Conservation (phyloP, 2,329 filamentous ascomycete genomes). For the Rhinocladiella mackenziei region DNA sequence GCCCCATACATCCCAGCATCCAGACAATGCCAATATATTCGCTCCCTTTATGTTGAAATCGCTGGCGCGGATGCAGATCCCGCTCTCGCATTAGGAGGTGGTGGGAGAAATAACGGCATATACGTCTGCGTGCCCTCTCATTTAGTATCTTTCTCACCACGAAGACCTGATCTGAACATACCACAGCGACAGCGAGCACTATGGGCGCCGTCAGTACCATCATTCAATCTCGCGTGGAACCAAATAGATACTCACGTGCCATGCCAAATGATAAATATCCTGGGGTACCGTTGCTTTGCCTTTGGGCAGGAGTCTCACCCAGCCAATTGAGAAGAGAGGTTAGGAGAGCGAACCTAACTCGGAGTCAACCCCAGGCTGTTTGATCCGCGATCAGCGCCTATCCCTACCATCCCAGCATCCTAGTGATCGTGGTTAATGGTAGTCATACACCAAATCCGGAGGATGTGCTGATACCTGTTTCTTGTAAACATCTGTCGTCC, state of each 20-base stretch:
- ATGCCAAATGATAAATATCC: constrained; percentile 72
- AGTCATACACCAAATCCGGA: constrained; percentile 22
- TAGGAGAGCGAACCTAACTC: constrained; percentile 44
- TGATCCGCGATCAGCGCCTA: background rate
- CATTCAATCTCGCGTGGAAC: background rate
- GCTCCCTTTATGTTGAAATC: constrained; percentile 34
- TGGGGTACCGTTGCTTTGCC: constrained; percentile 63
- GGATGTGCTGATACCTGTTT: constrained; percentile 61
- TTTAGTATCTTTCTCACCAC: constrained; percentile 11
- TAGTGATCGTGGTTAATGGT: constrained; percentile 33
- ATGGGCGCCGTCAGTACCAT: constrained; percentile 13
- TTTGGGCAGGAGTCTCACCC: constrained; percentile 47
- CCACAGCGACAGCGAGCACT: constrained; percentile 59
- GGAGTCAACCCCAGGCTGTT: background rate
- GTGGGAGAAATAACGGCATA: constrained; percentile 62
- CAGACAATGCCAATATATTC: constrained; percentile 5
- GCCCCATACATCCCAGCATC: too few relatives aligned
- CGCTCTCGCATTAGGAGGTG: constrained; percentile 38
- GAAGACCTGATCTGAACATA: constrained; percentile 33
- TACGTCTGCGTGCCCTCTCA: constrained; percentile 51
- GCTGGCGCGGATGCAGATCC: constrained; percentile 48
- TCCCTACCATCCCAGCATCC: constrained; percentile 60
- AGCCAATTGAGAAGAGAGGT: constrained; percentile 49
- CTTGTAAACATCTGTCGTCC: constrained; percentile 71
- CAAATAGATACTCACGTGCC: constrained; percentile 59